Base-by-base conservation (phyloP, 2,329 filamentous ascomycete species). In the Calcarisporium arbuscula region DNA sequence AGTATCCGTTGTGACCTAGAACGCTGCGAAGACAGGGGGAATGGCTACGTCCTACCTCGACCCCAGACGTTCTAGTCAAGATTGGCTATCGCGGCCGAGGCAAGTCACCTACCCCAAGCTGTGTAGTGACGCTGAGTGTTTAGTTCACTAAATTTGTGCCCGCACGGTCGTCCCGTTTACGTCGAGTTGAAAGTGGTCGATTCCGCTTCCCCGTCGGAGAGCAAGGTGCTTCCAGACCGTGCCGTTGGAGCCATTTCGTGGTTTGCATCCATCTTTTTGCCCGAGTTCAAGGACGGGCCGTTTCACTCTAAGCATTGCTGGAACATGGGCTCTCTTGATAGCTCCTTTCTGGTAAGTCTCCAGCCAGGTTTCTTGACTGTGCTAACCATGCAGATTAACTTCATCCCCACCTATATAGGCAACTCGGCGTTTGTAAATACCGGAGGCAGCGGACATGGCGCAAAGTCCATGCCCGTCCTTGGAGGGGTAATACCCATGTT, bases 321-420 rank as follows among this genome's bases (percentile, higher is more conserved):
- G 56, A 58, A 60, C 40, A 59, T 51, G 3, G 56, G 58, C 34
- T 52, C 51, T 2, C 41, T 58, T 15, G 56, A 60, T 34, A 58
- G 57, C 41, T 51, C 51, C 9, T 54, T 57, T 16, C 35, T 54
- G 16, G 49, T 50, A 40, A 12, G 41, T 31, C 3, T 9, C 9
- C 29, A 28, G 15, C 11, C 7, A 7, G 4, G 14, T 9, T 6
- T 5, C 8, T 9, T 14, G 9, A 3, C 8, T 15, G 5, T 6
- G 9, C n/a, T 11, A 9, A 11, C 28, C 12, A 11, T 18, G 4
- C 23, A 52, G 49, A 51, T 62, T 21, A 57, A 62, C 33, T 43
- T 54, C 15, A 52, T 60, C 1, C 54, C 58, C 2, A 41, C 38
- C 1, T 52, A 51, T 6, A 47, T 48, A 2, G 46, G 51, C 19